Percentiles rank a stretch among this genome's conserved stretches.
phyloP scores from a whole-genome alignment of 345 rosid genomes.

The Heritiera fomes region DNA sequence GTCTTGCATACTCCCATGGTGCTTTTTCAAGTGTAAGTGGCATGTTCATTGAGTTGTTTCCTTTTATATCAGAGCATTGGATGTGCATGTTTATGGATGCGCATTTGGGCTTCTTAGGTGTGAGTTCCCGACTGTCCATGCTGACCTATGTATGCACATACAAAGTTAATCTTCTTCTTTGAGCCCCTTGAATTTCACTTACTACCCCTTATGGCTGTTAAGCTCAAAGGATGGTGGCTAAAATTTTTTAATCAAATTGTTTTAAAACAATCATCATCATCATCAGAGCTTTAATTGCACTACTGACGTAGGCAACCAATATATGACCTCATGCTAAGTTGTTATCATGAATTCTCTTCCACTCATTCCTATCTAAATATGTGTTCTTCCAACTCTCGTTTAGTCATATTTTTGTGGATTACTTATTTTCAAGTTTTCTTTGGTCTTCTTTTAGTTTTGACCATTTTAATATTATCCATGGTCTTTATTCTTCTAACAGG shows the following conservation, averaged over 20 bases:
- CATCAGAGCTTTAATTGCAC: too few species aligned
- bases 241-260: background rate
- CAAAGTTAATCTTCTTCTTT: background rate
- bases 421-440: too few species aligned
- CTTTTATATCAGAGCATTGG: constrained; percentile 3
- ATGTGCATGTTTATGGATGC: constrained; percentile 9
- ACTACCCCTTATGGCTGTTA: background rate
- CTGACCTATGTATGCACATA: background rate
- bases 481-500: too few species aligned
- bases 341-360: too few species aligned
- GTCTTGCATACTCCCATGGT: constrained; percentile 80
- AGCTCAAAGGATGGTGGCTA: background rate
- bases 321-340: too few species aligned
- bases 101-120: background rate
- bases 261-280: too few species aligned
- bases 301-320: too few species aligned
- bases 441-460: too few species aligned
- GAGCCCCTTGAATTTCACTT: background rate
- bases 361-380: too few species aligned
- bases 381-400: too few species aligned
- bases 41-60: background rate
- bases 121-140: background rate
- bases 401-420: too few species aligned
- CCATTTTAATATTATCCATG: too few species aligned
- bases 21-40: constrained; percentile 80